Conservation (phyloP, 306 rosid species). For the Potentilla sterilis region DNA sequence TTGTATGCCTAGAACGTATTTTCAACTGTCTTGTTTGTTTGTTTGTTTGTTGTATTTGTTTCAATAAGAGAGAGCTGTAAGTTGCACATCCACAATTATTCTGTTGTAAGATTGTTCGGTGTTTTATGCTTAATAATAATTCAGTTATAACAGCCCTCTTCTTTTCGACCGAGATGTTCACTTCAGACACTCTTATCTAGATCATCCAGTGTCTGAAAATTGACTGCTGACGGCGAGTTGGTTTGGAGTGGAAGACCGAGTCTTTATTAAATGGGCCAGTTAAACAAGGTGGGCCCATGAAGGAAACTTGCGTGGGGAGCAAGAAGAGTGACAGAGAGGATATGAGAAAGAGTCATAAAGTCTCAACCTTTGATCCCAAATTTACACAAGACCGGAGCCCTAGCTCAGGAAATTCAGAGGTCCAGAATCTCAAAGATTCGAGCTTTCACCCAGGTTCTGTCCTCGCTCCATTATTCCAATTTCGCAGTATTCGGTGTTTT, state of each 20-base stretch:
- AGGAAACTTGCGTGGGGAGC: background rate
- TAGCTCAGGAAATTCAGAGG: background rate
- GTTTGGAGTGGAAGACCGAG: too few species aligned
- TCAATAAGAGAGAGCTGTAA: background rate
- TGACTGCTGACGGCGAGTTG: too few species aligned
- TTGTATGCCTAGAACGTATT: constrained; percentile 29
- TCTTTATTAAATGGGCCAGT: background rate
- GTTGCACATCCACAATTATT: fast-evolving
- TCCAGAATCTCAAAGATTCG: background rate
- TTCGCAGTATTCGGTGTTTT: background rate
- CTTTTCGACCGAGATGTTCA: too few species aligned
- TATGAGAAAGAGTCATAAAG: background rate
- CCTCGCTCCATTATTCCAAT: background rate
- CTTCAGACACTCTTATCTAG: too few species aligned
- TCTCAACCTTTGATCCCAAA: background rate
- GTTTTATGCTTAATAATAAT: background rate
- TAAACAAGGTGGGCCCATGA: background rate
- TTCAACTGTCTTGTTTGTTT: too few species aligned
- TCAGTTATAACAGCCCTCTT: too few species aligned
- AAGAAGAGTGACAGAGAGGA: background rate
- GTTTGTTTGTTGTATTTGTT: too few species aligned
- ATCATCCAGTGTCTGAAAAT: too few species aligned
- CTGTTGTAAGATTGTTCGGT: background rate
- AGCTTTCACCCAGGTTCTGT: constrained; percentile 7
- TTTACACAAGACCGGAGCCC: background rate